Conservation (phyloP, 352 stramenopile genomes). For the Hyaloperonospora arabidopsidis region DNA sequence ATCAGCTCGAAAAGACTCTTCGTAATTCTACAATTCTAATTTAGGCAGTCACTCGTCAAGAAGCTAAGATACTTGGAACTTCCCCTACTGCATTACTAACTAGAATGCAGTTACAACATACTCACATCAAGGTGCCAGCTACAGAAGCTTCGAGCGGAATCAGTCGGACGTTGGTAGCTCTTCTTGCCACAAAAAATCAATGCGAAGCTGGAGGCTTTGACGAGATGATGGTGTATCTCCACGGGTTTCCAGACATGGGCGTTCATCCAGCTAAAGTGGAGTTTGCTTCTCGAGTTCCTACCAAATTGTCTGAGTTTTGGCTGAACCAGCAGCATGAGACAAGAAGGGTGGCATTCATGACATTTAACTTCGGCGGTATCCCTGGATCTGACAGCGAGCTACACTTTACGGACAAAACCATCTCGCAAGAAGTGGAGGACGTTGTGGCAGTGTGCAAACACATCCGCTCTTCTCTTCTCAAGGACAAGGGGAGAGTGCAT, state of each 20-base stretch:
- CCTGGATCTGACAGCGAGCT: constrained; percentile 50
- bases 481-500: constrained; percentile 33
- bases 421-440: constrained; percentile 54
- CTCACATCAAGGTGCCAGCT: constrained; percentile 13
- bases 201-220: constrained; percentile 17
- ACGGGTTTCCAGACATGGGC: constrained; percentile 66
- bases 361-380: constrained; percentile 65
- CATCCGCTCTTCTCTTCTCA: constrained; percentile 28
- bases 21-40: too few relatives aligned
- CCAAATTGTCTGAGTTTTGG: constrained; percentile 53
- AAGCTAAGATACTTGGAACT: too few relatives aligned
- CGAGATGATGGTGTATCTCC: constrained; percentile 57
- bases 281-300: constrained; percentile 48
- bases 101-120: constrained; percentile 18
- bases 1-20: too few relatives aligned
- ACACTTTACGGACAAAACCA: constrained; percentile 40
- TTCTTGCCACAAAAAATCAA: constrained; percentile 16
- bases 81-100: not conserved
- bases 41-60: too few relatives aligned
- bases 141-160: constrained; percentile 9
- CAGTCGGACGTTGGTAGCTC: constrained; percentile 17
- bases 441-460: constrained; percentile 41
- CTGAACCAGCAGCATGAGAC: constrained; percentile 19
- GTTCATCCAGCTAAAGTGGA: constrained; percentile 48
- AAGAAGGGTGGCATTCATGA: constrained; percentile 29